A percentile compares a stretch with the other conserved stretches of the same genome.
Evolutionary conservation across 257 asterid species (phyloP).

Genomic region (Ocimum tenuiflorum): DNA sequence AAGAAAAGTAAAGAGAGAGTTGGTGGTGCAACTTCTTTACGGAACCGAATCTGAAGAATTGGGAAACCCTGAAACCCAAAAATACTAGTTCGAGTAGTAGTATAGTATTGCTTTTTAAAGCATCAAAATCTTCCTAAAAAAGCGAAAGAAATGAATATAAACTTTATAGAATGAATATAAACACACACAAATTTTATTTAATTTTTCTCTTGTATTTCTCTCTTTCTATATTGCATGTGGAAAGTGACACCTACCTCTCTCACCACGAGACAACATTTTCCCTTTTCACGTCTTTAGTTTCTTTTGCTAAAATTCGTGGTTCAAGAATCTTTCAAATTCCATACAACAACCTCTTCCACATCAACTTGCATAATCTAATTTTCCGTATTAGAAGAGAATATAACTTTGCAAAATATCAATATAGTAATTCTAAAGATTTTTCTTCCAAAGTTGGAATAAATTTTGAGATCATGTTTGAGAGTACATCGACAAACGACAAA

Average conservation of each 20-base stretch:
- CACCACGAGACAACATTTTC: background rate
- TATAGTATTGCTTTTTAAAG: slow-evolving; percentile 8
- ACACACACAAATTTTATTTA: background rate
- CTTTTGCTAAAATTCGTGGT: background rate
- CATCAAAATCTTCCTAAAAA: slow-evolving; percentile 30
- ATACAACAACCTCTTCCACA: slow-evolving; percentile 2
- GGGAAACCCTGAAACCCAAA: slow-evolving; percentile 10
- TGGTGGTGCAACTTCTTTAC: slow-evolving; percentile 35
- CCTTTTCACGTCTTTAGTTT: background rate
- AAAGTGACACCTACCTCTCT: slow-evolving; percentile 24
- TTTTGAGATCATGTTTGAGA: no score
- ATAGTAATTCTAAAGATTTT: background rate
- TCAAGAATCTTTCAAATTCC: slow-evolving; percentile 12
- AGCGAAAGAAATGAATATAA: slow-evolving; percentile 25
- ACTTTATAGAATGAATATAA: slow-evolving; percentile 24
- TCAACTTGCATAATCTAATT: background rate
- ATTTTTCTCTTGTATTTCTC: background rate
- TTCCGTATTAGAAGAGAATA: background rate
- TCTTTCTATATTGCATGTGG: slow-evolving; percentile 25
- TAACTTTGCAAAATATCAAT: background rate
- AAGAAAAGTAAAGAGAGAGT: background rate
- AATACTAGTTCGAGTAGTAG: background rate
- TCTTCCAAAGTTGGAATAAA: background rate
- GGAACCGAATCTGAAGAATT: slow-evolving; percentile 42
- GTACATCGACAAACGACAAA: no score